Evolutionary conservation across 495 filamentous ascomycete genomes (phyloP).

Genomic region (Podospora pseudopauciseta): DNA sequence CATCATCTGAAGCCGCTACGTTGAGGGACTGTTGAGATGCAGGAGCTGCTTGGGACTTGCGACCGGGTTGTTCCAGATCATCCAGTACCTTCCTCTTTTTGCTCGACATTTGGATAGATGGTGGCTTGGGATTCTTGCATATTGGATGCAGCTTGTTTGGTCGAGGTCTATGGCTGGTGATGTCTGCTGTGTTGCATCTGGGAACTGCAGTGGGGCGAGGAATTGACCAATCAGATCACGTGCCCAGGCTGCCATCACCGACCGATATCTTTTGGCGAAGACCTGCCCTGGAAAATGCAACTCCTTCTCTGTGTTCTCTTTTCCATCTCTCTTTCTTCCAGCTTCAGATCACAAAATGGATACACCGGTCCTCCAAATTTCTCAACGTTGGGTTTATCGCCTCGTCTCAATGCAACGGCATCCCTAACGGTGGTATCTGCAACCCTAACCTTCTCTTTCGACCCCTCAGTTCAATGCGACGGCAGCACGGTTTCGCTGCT

Average conservation of each 20-base stretch:
- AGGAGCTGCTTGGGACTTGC: neutral
- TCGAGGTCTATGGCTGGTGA: neutral
- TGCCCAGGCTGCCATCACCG: neutral
- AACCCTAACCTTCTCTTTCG: neutral
- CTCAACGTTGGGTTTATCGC: neutral
- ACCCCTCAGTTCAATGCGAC: neutral
- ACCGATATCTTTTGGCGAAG: neutral
- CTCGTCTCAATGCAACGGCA: neutral
- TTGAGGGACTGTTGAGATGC: neutral
- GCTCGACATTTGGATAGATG: slow-evolving; percentile 14
- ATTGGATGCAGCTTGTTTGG: neutral
- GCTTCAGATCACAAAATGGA: neutral
- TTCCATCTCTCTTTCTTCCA: neutral
- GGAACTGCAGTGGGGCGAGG: neutral
- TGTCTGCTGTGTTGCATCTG: neutral
- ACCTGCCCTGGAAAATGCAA: neutral
- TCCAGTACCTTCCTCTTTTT: slow-evolving; percentile 27
- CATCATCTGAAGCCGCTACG: slow-evolving; percentile 23
- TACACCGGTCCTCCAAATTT: neutral
- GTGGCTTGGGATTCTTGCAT: neutral
- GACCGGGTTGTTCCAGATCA: slow-evolving; percentile 6
- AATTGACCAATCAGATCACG: neutral
- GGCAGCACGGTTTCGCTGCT: neutral
- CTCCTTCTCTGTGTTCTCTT: neutral
- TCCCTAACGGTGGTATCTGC: neutral